Conservation (phyloP, 257 asterid genomes). For the Ligustrum vulgare region DNA sequence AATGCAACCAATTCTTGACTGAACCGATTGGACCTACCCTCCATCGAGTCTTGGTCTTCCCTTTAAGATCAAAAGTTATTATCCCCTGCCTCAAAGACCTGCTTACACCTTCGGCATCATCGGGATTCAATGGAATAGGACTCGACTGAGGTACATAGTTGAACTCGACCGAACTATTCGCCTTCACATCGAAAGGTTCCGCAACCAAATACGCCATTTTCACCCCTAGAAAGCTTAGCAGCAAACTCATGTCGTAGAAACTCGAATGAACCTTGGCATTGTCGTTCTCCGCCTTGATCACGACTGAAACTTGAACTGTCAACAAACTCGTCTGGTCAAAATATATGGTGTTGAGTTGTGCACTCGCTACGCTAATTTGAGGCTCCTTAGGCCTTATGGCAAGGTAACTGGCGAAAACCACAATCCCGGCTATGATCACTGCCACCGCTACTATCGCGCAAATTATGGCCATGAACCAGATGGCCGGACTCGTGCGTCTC, state of each 20-base stretch:
- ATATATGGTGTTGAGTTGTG: slow-evolving; percentile 57
- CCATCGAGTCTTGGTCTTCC: slow-evolving; percentile 71
- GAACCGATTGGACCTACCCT: slow-evolving; percentile 64
- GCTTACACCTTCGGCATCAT: slow-evolving; percentile 42
- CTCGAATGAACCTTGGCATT: slow-evolving; percentile 54
- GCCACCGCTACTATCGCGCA: slow-evolving; percentile 58
- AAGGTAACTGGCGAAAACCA: slow-evolving; percentile 61
- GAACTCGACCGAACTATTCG: slow-evolving; percentile 45
- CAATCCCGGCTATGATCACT: slow-evolving; percentile 66
- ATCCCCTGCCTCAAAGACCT: slow-evolving; percentile 30
- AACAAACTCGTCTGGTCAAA: slow-evolving; percentile 56
- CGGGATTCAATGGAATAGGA: slow-evolving; percentile 58
- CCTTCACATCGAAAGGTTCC: slow-evolving; percentile 37
- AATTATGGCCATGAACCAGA: slow-evolving; percentile 68
- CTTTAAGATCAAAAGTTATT: slow-evolving; percentile 50
- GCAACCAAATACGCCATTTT: slow-evolving; percentile 46
- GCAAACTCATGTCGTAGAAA: slow-evolving; percentile 42
- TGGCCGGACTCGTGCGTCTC: slow-evolving; percentile 57
- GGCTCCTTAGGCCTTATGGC: slow-evolving; percentile 69
- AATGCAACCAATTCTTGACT: slow-evolving; percentile 60
- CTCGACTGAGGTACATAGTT: slow-evolving; percentile 46
- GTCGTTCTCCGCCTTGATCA: slow-evolving; percentile 55
- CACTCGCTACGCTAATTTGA: slow-evolving; percentile 40
- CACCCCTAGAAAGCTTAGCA: slow-evolving; percentile 47
- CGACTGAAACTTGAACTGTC: slow-evolving; percentile 45